Evolutionary conservation across 1,139 yeast species (phyloP), one percentile per base, ranked within the genome.

Genomic region (Candida dubliniensis): DNA sequence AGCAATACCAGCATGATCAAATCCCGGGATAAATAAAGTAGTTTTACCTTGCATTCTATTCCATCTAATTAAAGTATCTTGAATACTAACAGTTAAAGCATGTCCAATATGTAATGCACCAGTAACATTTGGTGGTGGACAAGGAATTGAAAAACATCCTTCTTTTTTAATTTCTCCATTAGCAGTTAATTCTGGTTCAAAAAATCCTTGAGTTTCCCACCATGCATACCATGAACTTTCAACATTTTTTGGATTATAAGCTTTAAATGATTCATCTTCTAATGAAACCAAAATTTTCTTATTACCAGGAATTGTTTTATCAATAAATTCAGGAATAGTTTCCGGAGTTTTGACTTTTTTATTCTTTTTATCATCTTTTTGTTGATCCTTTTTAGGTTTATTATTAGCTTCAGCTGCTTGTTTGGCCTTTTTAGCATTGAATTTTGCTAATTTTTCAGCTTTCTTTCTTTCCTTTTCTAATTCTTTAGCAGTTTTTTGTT

Each of bases 81-180:
- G 99, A 61, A 93, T 87, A 37, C 98, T 77, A 51, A 91, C 89
- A 15, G 99, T 95, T 64, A 93, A 79, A 27, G 98, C 99, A 67
- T 95, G 99, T 58, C 99, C 99, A 66, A 93, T 95, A 67, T 93
- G 99, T 57, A 93, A 79, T 43, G 98, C 97, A 72, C 99, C 99
- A 38, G 99, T 93, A 54, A 95, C 96, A 63, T 93, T 93, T 61
- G 99, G 99, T 51, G 99, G 99, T 39, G 99, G 99, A 23, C 96
- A 95, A 34, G 99, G 98, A 58, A 93, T 88, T 51, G 87, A 79
- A 68, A 93, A 93, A 24, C 76, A 64, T 53, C 98, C 98, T 62
- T 83, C 91, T 35, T 93, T 85, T 64, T 85, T 86, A 53, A 81
- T 61, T 43, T 84, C 71, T 40, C 97, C 98, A 55, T 83, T 82